Conservation (phyloP, 2,329 filamentous ascomycete species). For the Colletotrichum paranaense region DNA sequence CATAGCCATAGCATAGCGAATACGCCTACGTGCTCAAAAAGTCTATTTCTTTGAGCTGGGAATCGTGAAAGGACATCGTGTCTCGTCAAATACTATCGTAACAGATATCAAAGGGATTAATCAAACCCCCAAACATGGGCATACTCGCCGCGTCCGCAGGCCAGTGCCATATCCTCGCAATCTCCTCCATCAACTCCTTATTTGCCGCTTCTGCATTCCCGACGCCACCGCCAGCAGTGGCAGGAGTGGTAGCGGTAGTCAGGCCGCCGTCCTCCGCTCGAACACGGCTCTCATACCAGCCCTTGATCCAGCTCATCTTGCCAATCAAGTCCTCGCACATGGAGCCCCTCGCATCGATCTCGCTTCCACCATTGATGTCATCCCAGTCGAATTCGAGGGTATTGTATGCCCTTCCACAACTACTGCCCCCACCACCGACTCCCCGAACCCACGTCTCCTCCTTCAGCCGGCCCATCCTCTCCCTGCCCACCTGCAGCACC, state of each 20-base stretch:
- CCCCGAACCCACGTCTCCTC: not conserved
- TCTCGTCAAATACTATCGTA: constrained; percentile 12
- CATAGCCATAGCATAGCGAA: not conserved
- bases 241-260: not conserved
- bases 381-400: not conserved
- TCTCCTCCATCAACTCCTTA: constrained; percentile 22
- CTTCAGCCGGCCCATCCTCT: constrained; percentile 14
- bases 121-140: constrained; percentile 13
- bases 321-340: constrained; percentile 14
- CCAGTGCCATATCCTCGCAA: constrained; percentile 18
- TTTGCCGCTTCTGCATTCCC: not conserved
- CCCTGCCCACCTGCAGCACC: not conserved
- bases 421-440: too few relatives aligned
- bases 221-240: not conserved
- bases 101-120: constrained; percentile 7
- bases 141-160: not conserved
- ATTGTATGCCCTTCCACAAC: not conserved
- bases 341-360: not conserved
- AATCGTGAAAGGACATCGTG: not conserved
- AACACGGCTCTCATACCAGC: constrained; percentile 11
- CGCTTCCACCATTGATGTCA: not conserved
- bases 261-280: not conserved
- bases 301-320: constrained; percentile 21
- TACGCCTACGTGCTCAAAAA: not conserved
- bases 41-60: not conserved